These are phyloP conservation scores for Breynia disticha DNA, from an alignment of 441 rosid genomes.

Conservation along the genomic window DNA sequence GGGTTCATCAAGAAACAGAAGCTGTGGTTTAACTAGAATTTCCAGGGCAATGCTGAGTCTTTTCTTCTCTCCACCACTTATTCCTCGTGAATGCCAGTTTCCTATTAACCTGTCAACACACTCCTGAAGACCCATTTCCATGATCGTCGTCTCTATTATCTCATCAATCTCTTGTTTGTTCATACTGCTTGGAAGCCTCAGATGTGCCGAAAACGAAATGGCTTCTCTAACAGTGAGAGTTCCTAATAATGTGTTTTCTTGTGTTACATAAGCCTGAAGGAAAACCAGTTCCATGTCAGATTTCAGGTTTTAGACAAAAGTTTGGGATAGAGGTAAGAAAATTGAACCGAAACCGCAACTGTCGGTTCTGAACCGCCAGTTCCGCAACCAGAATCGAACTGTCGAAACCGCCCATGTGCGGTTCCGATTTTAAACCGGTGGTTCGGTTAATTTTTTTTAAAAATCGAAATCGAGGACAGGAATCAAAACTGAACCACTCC, in stretches of 20 bases:
- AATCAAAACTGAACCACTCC: no score
- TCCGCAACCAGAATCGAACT: no score
- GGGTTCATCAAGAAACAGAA: constrained; percentile 89
- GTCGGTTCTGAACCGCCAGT: no score
- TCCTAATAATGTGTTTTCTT: constrained; percentile 67
- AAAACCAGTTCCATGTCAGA: neutral
- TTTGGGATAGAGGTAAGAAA: no score
- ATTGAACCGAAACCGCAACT: no score
- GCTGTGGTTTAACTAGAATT: constrained; percentile 51
- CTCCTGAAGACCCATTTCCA: constrained; percentile 85
- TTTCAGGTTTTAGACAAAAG: no score
- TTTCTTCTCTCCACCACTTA: constrained; percentile 95
- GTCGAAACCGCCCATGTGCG: no score
- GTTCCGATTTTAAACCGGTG: no score
- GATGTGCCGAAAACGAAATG: constrained; percentile 62
- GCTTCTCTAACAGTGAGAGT: constrained; percentile 87
- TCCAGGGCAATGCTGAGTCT: constrained; percentile 83
- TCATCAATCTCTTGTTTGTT: constrained; percentile 39
- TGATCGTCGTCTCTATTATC: constrained; percentile 60
- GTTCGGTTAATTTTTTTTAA: no score
- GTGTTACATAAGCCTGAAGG: constrained; percentile 89
- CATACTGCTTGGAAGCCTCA: constrained; percentile 62
- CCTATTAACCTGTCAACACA: constrained; percentile 71
- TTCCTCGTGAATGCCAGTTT: constrained; percentile 82
- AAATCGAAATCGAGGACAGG: no score